These are phyloP conservation scores for Bacidia gigantensis DNA, from an alignment of 495 filamentous ascomycete species.

Conservation along the genomic window DNA sequence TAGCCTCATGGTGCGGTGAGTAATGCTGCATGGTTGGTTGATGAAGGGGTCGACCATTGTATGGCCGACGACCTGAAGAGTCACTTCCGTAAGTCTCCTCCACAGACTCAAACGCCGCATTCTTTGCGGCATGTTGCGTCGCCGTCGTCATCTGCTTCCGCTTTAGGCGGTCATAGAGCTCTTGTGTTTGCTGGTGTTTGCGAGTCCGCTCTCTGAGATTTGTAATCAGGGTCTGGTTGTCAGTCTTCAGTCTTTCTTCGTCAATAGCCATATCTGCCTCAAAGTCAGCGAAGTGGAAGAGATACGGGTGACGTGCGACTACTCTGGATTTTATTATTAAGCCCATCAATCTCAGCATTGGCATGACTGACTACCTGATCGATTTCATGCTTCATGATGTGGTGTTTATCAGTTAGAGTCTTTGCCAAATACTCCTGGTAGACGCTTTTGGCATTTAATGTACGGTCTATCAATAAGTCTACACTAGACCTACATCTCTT, in stretches of 20 bases:
- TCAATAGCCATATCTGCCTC: conserved; percentile 47
- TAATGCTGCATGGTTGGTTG: conserved; percentile 17
- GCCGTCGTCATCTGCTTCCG: conserved; percentile 53
- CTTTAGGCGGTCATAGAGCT: conserved; percentile 76
- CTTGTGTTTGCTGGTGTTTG: conserved; percentile 63
- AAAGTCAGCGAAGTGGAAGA: neutral
- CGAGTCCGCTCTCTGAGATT: conserved; percentile 59
- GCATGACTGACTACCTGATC: conserved; percentile 73
- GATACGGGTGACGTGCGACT: neutral
- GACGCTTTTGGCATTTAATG: conserved; percentile 36
- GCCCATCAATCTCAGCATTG: conserved; percentile 57
- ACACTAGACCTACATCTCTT: conserved; percentile 56
- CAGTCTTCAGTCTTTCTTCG: conserved; percentile 53
- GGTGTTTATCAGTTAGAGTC: conserved; percentile 61
- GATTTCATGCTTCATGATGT: conserved; percentile 51
- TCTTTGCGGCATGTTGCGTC: conserved; percentile 57
- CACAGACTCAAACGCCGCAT: conserved; percentile 54
- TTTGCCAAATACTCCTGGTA: conserved; percentile 71
- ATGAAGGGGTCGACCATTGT: conserved; percentile 16
- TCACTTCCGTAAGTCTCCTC: conserved; percentile 27
- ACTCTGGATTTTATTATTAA: conserved; percentile 44
- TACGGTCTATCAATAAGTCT: neutral
- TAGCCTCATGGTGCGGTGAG: conserved; percentile 23
- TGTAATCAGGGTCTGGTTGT: conserved; percentile 61
- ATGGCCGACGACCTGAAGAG: conserved; percentile 12